Base-by-base conservation (phyloP, 176 grass and related monocot genomes). In the Carex cristatella region DNA sequence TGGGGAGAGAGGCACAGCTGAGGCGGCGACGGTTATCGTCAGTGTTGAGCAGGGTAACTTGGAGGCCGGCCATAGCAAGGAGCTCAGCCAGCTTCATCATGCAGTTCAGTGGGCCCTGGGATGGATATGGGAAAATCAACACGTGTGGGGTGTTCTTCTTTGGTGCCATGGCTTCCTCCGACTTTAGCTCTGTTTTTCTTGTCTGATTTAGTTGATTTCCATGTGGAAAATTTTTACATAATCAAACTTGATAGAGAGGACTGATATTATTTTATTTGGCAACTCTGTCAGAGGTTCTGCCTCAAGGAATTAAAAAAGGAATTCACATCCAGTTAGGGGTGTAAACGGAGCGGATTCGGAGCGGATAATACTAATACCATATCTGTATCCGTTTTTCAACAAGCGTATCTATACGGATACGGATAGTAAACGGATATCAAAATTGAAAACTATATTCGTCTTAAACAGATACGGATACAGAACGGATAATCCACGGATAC, bases 11-110 rank as follows among this genome's bases (percentile, higher is more conserved):
- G 15, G 49, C 51, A 40, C 79, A 8, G 31, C 37, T 27, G 44
- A 88, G 88, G 60, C 82, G 82, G 44, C 40, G 51, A 19, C 46
- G 79, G 82, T 55, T 92, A 87, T 89, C 77, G 32, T 83, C 31
- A 14, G 82, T 88, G 88, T 92, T 87, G 55, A 92, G 86, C 81
- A 90, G 86, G 1, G 91, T 93, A 35, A 93, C 81, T 54, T 87
- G 88, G 51, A 90, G 53, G 81, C 86, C 91, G n/a, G 79, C 38
- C n/a, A 15, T 37, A 38, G 87, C 64, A 27, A 91, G 87, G 0
- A 90, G 87, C 82, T 85, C 86, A 40, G 87, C 87, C 19, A 94
- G 72, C 69, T 80, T 80, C 57, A 91, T 87, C 87, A 91, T 87
- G 83, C 85, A 86, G 87, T 89, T 91, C 60, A 94, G 56, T 64